These are phyloP conservation scores for Epichloe coenophiala DNA, from an alignment of 2,329 filamentous ascomycete genomes.

Conservation along the genomic window DNA sequence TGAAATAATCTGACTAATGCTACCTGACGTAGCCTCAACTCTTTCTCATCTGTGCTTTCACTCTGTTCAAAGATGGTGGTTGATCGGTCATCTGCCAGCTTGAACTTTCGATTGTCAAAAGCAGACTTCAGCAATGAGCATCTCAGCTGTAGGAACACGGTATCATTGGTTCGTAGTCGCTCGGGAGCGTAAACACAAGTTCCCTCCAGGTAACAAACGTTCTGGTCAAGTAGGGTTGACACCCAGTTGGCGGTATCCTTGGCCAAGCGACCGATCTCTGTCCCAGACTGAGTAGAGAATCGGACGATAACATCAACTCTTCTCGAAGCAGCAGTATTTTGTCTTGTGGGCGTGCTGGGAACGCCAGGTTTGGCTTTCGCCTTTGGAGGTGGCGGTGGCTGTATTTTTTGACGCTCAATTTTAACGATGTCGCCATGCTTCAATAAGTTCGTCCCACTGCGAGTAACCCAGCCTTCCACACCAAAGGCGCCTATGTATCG, in stretches of 20 bases:
- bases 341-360: conserved; percentile 17
- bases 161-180: conserved; percentile 75
- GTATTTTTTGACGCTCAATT: conserved; percentile 74
- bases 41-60: conserved; percentile 75
- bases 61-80: conserved; percentile 69
- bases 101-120: conserved; percentile 50
- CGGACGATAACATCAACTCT: conserved; percentile 79
- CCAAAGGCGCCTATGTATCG: conserved; percentile 89
- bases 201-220: conserved; percentile 75
- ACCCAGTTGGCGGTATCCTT: conserved; percentile 87
- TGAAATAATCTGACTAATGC: conserved; percentile 79
- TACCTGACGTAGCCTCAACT: conserved; percentile 71
- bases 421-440: conserved; percentile 71
- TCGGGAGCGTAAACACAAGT: conserved; percentile 84
- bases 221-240: conserved; percentile 81
- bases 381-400: conserved; percentile 38
- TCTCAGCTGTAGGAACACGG: conserved; percentile 76
- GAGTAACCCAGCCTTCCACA: conserved; percentile 81
- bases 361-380: conserved; percentile 27
- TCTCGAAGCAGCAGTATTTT: conserved; percentile 41
- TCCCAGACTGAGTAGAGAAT: conserved; percentile 67
- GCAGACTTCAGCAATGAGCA: conserved; percentile 63
- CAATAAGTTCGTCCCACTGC: conserved; percentile 62
- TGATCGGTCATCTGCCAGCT: conserved; percentile 54
- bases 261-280: conserved; percentile 74